Evolutionary conservation across 352 stramenopile species (phyloP), one percentile per base, ranked within the genome.

Genomic region (Pythium graminicola): DNA sequence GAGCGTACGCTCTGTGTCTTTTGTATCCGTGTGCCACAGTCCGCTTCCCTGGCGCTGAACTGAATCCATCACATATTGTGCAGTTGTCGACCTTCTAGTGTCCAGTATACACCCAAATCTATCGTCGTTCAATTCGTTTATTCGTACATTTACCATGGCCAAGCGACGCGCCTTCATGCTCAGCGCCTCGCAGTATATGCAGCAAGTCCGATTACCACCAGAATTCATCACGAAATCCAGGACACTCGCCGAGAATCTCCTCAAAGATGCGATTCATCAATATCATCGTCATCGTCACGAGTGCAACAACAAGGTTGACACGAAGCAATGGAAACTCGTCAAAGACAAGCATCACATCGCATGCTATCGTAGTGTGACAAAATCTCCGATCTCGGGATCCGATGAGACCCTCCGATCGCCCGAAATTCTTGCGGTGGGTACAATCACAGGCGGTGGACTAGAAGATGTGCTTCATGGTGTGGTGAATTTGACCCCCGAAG

Each of bases 401-500:
- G 27, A 24, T n/a, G n/a, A n/a, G n/a, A n/a, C n/a, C n/a, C n/a
- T 29, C 27, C 43, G 58, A 26, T 38, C 70, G 6, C 54, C 67
- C 11, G 70, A 84, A 11, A 39, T 84, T n/a, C 50, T 84, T 36
- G 73, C 70, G 3, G 39, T 81, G 3, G 73, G 73, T 9, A 23
- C 54, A 8, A 61, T 81, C 23, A 33, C 57, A 0, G 70, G 70
- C 16, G 54, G 58, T 7, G 52, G 55, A 0, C 51, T 84, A 0
- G 73, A 81, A 33, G 73, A 84, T 48, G 57, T 81, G 23, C 64
- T 84, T 14, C 67, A 84, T 40, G 73, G 73, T 38, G 60, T 68
- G 7, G 66, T 84, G 14, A 84, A 80, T 57, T 60, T 79, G 53
- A 79, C 73, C 39, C 66, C 70, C 31, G 73, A 81, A 50, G 62